Evolutionary conservation across 2,329 filamentous ascomycete species (phyloP).

Genomic region (Mycocentrospora acerina): DNA sequence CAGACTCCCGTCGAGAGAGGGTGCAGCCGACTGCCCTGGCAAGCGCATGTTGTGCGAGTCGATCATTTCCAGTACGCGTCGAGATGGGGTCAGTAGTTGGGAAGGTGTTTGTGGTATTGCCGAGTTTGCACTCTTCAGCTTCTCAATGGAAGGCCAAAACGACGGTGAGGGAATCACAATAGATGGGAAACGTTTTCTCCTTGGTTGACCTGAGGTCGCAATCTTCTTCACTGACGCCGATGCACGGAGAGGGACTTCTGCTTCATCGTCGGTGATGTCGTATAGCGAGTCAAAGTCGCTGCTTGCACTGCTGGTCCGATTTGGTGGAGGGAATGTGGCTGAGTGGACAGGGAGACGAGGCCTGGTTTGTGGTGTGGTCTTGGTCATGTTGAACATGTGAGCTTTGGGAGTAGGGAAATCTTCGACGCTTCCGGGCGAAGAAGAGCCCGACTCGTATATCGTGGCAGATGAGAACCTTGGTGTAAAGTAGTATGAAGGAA

Average conservation of each 20-base stretch:
- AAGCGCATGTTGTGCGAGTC: constrained; percentile 59
- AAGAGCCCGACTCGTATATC: constrained; percentile 29
- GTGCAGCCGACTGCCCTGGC: constrained; percentile 75
- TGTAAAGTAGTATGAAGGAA: constrained; percentile 42
- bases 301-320: constrained; percentile 65
- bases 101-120: constrained; percentile 46
- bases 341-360: constrained; percentile 47
- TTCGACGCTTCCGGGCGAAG: constrained; percentile 51
- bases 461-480: constrained; percentile 38
- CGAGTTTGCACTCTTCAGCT: constrained; percentile 58
- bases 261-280: constrained; percentile 78
- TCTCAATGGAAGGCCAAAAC: constrained; percentile 59
- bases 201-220: constrained; percentile 23
- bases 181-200: constrained; percentile 56
- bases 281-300: constrained; percentile 87
- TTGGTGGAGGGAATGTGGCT: constrained; percentile 53
- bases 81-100: constrained; percentile 72
- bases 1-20: constrained; percentile 86
- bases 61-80: constrained; percentile 72
- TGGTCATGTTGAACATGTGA: constrained; percentile 59
- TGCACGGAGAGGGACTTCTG: constrained; percentile 54
- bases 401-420: constrained; percentile 74
- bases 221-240: constrained; percentile 53
- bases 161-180: constrained; percentile 61
- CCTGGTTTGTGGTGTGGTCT: constrained; percentile 50